These are phyloP conservation scores for Ogataea ramenticola DNA, from an alignment of 805 yeast genomes.

Conservation along the genomic window DNA sequence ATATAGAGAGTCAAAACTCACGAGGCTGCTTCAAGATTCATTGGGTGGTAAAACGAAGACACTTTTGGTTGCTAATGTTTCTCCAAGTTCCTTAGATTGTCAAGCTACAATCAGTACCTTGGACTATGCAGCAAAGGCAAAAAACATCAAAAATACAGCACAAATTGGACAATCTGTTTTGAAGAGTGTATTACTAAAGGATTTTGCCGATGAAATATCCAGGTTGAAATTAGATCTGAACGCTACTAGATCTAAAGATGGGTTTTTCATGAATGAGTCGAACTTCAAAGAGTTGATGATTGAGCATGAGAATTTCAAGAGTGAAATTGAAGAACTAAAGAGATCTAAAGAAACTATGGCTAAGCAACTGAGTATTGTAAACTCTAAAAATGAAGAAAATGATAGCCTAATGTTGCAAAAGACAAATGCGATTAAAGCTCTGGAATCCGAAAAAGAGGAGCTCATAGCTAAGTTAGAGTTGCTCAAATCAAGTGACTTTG, in stretches of 20 bases:
- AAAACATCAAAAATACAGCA: conserved; percentile 43
- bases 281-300: conserved; percentile 47
- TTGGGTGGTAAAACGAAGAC: conserved; percentile 86
- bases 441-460: conserved; percentile 2
- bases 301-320: conserved; percentile 41
- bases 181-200: conserved; percentile 37
- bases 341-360: conserved; percentile 33
- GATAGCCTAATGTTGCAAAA: conserved; percentile 15
- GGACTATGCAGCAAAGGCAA: conserved; percentile 52
- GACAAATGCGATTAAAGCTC: conserved; percentile 10
- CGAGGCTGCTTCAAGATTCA: conserved; percentile 69
- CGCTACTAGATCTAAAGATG: conserved; percentile 58
- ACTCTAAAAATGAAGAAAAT: conserved; percentile 10
- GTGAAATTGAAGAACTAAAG: conserved; percentile 40
- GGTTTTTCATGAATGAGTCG: conserved; percentile 53
- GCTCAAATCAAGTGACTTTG: background rate
- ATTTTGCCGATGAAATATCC: conserved; percentile 38
- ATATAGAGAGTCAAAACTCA: conserved; percentile 65
- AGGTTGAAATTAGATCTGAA: conserved; percentile 43
- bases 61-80: conserved; percentile 78
- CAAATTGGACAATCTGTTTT: conserved; percentile 38
- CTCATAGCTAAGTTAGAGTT: background rate
- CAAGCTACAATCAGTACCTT: conserved; percentile 48
- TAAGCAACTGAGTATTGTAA: conserved; percentile 26
- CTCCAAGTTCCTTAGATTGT: conserved; percentile 48